A percentile compares a stretch with the other conserved stretches of the same genome.
phyloP scores from a whole-genome alignment of 2,329 filamentous ascomycete species.

The Neonectria punicea region DNA sequence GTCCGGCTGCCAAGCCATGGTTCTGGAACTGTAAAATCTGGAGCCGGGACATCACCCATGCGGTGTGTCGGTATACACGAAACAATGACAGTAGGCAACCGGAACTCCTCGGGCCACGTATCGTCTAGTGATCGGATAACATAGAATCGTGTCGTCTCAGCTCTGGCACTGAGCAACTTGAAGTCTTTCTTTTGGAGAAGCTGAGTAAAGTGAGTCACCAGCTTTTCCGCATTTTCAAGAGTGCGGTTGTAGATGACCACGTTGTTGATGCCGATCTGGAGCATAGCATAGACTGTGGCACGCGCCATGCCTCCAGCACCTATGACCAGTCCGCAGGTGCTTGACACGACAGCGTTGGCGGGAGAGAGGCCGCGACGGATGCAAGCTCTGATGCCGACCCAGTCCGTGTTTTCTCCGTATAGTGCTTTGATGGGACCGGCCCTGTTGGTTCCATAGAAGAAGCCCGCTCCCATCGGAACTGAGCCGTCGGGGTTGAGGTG shows the following conservation, averaged over 20 bases:
- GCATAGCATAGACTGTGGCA: slow-evolving; percentile 80
- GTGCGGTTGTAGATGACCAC: slow-evolving; percentile 82
- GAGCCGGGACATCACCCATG: slow-evolving; percentile 70
- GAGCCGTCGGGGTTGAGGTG: slow-evolving; percentile 65
- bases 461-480: slow-evolving; percentile 64
- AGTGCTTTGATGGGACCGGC: slow-evolving; percentile 74
- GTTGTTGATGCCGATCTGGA: slow-evolving; percentile 79
- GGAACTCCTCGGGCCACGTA: slow-evolving; percentile 71
- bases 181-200: slow-evolving; percentile 58
- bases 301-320: slow-evolving; percentile 81
- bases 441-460: slow-evolving; percentile 64
- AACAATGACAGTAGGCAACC: slow-evolving; percentile 77
- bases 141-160: slow-evolving; percentile 60
- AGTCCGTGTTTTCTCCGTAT: slow-evolving; percentile 85
- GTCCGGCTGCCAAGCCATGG: slow-evolving; percentile 78
- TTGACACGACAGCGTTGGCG: slow-evolving; percentile 70
- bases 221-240: slow-evolving; percentile 69
- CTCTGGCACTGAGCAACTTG: slow-evolving; percentile 55
- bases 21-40: slow-evolving; percentile 75
- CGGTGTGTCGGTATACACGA: slow-evolving; percentile 80
- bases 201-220: slow-evolving; percentile 76
- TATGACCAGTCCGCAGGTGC: slow-evolving; percentile 67
- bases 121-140: slow-evolving; percentile 69
- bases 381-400: slow-evolving; percentile 81
- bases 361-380: slow-evolving; percentile 78